Percentiles rank a stretch among this genome's conserved stretches.
Evolutionary conservation across 495 filamentous ascomycete genomes (phyloP).

Genomic region (Bombardia bombarda): DNA sequence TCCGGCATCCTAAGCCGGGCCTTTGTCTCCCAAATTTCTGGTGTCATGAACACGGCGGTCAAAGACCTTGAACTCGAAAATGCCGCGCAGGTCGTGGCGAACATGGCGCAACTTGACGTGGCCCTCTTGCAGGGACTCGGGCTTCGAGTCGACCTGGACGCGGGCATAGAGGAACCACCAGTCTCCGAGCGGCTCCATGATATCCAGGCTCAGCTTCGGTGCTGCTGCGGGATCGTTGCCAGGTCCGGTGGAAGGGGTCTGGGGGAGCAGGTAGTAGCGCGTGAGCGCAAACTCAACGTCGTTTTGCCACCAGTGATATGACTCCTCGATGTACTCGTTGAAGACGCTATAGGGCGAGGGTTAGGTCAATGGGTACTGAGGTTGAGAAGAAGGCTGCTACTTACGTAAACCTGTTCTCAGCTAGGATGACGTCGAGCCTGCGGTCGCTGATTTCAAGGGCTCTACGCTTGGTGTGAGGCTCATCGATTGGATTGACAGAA

Average conservation of each 20-base stretch:
- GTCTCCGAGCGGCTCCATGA: slow-evolving; percentile 11
- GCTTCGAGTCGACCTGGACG: slow-evolving; percentile 30
- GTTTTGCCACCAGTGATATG: slow-evolving; percentile 33
- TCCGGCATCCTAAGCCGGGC: no score
- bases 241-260: not conserved
- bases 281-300: slow-evolving; percentile 34
- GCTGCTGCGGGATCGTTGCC: slow-evolving; percentile 3
- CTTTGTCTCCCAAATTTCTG: slow-evolving; percentile 6
- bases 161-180: slow-evolving; percentile 35
- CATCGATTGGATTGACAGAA: slow-evolving; percentile 19
- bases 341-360: slow-evolving; percentile 19
- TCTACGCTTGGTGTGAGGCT: slow-evolving; percentile 26
- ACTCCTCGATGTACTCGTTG: slow-evolving; percentile 33
- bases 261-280: slow-evolving; percentile 16
- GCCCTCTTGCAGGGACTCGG: slow-evolving; percentile 33
- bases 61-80: slow-evolving; percentile 36
- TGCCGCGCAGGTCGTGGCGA: slow-evolving; percentile 24
- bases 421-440: slow-evolving; percentile 15
- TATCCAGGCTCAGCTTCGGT: slow-evolving; percentile 8
- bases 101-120: slow-evolving; percentile 25
- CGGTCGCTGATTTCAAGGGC: slow-evolving; percentile 21
- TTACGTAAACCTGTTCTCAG: slow-evolving; percentile 27
- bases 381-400: not conserved
- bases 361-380: not conserved
- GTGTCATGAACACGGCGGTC: slow-evolving; percentile 37